Evolutionary conservation across 441 rosid species (phyloP).

Genomic region (Bruguiera hainesii): DNA sequence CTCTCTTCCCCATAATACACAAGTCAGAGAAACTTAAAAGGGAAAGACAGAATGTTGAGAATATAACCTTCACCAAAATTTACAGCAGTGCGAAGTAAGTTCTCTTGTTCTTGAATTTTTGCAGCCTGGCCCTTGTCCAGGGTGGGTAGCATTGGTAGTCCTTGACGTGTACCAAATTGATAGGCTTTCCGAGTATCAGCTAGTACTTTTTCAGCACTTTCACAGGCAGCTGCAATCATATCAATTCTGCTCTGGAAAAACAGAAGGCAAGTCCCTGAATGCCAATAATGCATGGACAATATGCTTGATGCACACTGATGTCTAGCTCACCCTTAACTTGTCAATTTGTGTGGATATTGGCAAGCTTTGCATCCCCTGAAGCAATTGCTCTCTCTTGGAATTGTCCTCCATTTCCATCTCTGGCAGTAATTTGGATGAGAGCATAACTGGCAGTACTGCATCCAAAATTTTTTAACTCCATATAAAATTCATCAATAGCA

Average conservation of each 20-base stretch:
- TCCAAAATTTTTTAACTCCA: conserved; percentile 9
- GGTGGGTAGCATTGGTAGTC: conserved; percentile 80
- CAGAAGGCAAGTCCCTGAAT: conserved; percentile 16
- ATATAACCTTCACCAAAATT: conserved; percentile 72
- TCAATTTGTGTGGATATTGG: conserved; percentile 73
- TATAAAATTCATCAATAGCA: background rate
- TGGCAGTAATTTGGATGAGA: conserved; percentile 84
- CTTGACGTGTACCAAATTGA: conserved; percentile 75
- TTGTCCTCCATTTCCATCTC: conserved; percentile 95
- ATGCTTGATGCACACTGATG: background rate
- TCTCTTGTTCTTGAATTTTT: conserved; percentile 89
- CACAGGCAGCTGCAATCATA: conserved; percentile 92
- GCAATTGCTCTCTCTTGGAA: conserved; percentile 79
- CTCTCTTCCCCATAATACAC: too few relatives aligned
- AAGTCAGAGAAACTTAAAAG: too few relatives aligned
- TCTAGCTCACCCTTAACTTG: conserved; percentile 57
- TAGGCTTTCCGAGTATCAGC: conserved; percentile 89
- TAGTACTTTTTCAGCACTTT: conserved; percentile 81
- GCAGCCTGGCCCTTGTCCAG: conserved; percentile 87
- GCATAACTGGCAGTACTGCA: conserved; percentile 95
- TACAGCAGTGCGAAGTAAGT: conserved; percentile 70
- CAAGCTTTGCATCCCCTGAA: conserved; percentile 79
- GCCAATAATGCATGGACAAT: background rate
- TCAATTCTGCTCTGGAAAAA: conserved; percentile 69
- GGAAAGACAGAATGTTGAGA: background rate